phyloP scores from a whole-genome alignment of 306 rosid species.

The Gynostemma pentaphyllum region DNA sequence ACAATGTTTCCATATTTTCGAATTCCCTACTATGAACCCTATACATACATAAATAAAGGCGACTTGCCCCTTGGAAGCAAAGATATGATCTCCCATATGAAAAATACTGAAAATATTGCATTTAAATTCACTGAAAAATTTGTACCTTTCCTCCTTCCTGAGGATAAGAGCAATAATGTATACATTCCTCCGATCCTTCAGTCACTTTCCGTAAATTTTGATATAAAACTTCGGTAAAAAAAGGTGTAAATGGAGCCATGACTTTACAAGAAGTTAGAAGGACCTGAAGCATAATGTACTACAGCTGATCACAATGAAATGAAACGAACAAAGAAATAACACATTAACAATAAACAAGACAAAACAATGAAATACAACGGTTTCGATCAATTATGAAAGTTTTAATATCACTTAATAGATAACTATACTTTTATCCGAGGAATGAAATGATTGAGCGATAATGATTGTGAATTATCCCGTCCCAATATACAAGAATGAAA shows the following conservation, averaged over 20 bases:
- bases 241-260: slow-evolving; percentile 97
- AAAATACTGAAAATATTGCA: not conserved
- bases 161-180: slow-evolving; percentile 83
- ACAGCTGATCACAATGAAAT: not conserved
- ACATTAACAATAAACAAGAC: not conserved
- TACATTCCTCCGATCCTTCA: slow-evolving; percentile 61
- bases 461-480: too few relatives aligned
- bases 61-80: not conserved
- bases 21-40: not conserved
- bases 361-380: not conserved
- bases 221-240: slow-evolving; percentile 86
- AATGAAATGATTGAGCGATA: not conserved
- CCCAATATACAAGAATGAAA: too few relatives aligned
- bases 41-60: not conserved
- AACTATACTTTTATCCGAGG: too few relatives aligned
- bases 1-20: not conserved
- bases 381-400: not conserved
- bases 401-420: not conserved
- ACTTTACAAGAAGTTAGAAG: slow-evolving; percentile 88
- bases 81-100: not conserved
- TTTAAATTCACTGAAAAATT: not conserved
- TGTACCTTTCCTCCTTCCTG: slow-evolving; percentile 70
- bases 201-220: slow-evolving; percentile 81
- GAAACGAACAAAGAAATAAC: not conserved
- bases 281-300: slow-evolving; percentile 37